Evolutionary conservation across 2,329 filamentous ascomycete genomes (phyloP).

Genomic region (Daldinia sp.): DNA sequence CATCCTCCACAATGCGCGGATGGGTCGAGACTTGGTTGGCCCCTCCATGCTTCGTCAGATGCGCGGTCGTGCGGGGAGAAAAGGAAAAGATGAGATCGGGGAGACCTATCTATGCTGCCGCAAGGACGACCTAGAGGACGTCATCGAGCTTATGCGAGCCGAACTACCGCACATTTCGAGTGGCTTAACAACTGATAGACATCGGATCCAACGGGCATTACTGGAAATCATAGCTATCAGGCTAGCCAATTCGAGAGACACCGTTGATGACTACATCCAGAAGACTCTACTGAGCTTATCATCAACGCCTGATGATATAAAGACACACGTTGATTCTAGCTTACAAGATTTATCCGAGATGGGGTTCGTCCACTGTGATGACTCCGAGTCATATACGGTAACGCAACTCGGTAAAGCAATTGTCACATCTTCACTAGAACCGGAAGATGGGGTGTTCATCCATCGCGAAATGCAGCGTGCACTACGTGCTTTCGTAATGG

Average conservation of each 20-base stretch:
- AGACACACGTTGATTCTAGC: constrained; percentile 67
- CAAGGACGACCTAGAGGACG: constrained; percentile 74
- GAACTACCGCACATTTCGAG: constrained; percentile 78
- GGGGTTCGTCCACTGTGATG: constrained; percentile 66
- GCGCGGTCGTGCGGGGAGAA: constrained; percentile 81
- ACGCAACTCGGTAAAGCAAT: constrained; percentile 77
- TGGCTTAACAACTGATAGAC: constrained; percentile 74
- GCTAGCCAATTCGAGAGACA: constrained; percentile 73
- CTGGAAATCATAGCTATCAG: constrained; percentile 77
- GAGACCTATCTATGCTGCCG: constrained; percentile 83
- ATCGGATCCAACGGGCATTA: constrained; percentile 77
- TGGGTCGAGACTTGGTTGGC: constrained; percentile 81
- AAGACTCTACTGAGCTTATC: constrained; percentile 75
- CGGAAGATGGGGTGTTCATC: constrained; percentile 80
- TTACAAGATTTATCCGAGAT: constrained; percentile 68
- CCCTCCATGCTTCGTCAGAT: constrained; percentile 85
- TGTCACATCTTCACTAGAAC: constrained; percentile 78
- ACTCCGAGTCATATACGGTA: constrained; percentile 66
- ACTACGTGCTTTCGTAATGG: constrained; percentile 80
- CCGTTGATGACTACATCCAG: constrained; percentile 75
- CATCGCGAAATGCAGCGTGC: constrained; percentile 76
- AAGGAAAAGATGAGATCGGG: constrained; percentile 81
- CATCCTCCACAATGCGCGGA: constrained; percentile 79
- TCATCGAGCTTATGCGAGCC: constrained; percentile 77
- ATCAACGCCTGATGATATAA: constrained; percentile 62